phyloP scores from a whole-genome alignment of 371 early-diverging fungal species.

The Chytridium lagenaria region DNA sequence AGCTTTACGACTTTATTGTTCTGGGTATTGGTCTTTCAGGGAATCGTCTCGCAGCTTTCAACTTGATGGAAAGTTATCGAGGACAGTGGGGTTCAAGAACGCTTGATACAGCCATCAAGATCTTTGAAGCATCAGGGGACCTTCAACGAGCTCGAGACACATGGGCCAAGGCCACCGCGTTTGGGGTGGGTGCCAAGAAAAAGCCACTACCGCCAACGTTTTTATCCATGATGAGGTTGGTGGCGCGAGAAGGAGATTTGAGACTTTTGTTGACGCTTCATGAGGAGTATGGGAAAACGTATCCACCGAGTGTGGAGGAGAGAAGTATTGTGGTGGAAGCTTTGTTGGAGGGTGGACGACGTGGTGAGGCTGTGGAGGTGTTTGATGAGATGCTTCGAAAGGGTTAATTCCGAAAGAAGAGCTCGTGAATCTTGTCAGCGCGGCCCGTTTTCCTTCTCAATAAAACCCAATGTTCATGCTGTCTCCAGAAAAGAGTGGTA shows the following conservation, averaged over 20 bases:
- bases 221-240: neutral
- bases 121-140: neutral
- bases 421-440: neutral
- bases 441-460: too few species aligned
- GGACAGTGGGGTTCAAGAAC: neutral
- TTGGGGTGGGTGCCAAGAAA: neutral
- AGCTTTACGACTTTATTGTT: neutral
- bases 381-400: neutral
- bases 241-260: neutral
- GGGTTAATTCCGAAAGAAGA: neutral
- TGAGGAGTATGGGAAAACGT: neutral
- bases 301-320: neutral
- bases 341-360: neutral
- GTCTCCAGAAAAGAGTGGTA: too few species aligned
- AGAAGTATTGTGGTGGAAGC: neutral
- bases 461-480: too few species aligned
- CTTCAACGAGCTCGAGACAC: neutral
- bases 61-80: constrained; percentile 3
- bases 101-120: neutral
- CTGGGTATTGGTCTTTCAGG: neutral
- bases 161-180: neutral
- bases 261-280: neutral
- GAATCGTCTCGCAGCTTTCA: neutral
- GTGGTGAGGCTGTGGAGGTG: neutral
- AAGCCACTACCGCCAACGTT: neutral